These are phyloP conservation scores for Euphorbia pulcherrima DNA, from an alignment of 345 rosid genomes.

Conservation along the genomic window DNA sequence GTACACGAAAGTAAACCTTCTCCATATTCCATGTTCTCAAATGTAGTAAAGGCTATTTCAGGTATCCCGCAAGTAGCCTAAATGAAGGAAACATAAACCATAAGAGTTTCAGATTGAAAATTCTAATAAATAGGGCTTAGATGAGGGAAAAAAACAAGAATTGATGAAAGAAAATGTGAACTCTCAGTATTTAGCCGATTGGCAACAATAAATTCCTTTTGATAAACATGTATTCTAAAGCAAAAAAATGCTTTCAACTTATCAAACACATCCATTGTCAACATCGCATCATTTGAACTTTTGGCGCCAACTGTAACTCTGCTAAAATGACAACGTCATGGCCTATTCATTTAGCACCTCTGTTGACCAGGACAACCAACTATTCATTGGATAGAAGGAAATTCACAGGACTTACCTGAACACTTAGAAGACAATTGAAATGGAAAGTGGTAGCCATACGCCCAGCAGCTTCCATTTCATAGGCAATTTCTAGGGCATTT, in stretches of 20 bases:
- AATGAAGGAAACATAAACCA: conserved; percentile 18
- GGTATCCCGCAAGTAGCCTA: conserved; percentile 97
- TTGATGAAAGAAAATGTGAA: neutral
- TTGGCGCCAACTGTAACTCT: neutral
- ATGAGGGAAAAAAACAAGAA: neutral
- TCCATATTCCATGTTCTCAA: conserved; percentile 97
- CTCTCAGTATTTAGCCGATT: neutral
- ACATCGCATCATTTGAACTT: neutral
- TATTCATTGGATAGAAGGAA: conserved; percentile 1
- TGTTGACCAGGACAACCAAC: neutral
- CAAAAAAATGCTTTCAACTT: neutral
- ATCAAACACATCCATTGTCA: neutral
- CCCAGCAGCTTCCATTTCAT: conserved; percentile 97
- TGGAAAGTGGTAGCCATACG: conserved; percentile 90
- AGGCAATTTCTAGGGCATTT: conserved; percentile 82
- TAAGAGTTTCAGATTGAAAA: conserved; percentile 17
- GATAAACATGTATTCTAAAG: neutral
- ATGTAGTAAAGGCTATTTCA: conserved; percentile 82
- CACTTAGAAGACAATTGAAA: conserved; percentile 91
- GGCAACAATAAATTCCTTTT: neutral
- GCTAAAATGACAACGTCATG: neutral
- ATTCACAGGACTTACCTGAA: conserved; percentile 57
- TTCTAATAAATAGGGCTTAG: neutral
- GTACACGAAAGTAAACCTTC: conserved; percentile 59
- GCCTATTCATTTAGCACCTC: neutral